Base-by-base conservation (phyloP, 768 basidiomycete genomes). In the Mycena polygramma region DNA sequence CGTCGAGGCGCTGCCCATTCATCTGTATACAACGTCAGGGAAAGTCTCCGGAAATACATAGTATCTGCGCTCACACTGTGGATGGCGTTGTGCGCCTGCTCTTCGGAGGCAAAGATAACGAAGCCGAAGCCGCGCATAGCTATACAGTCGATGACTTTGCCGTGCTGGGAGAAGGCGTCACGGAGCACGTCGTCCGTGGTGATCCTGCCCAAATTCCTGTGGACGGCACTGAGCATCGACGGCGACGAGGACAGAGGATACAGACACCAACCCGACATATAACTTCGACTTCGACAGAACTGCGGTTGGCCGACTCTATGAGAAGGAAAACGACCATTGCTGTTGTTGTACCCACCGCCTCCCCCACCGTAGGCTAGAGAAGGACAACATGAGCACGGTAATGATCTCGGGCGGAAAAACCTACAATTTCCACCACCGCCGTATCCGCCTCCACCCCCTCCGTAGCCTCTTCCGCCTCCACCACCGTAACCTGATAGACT, bases 191-290 rank as follows among this genome's bases (percentile, higher is more conserved):
- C 96, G 89, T 97, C 95, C 81, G 90, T 96, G 81, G 96, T 97
- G 87, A 91, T 92, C 94, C 94, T 95, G 88, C 92, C 94, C 88
- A 95, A 87, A 90, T 95, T 95, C 86, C 94, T 95, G 90, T 83
- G 30, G 83, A 22, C 14, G n/a, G 14, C 4, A 10, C 35, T 58
- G 3, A 62, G 59, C 26, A 35, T 37, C 53, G 48, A 24, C n/a
- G 51, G 17, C 24, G 52, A 48, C 17, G 45, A 39, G 7, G 30
- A 45, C 13, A 41, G 63, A 39, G 37, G 11, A n/a, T 17, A 13
- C 3, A 7, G 17, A 35, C 22, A 70, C 67, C 35, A 37, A 67
- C 72, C 72, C 72, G 22, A 73, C 65, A 35, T 61, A 73, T 45
- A 73, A 59, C 63, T 73, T 73, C n/a, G n/a, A n/a, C n/a, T n/a